Conservation (phyloP, 2,329 filamentous ascomycete species). For the Neofusicoccum sp. region DNA sequence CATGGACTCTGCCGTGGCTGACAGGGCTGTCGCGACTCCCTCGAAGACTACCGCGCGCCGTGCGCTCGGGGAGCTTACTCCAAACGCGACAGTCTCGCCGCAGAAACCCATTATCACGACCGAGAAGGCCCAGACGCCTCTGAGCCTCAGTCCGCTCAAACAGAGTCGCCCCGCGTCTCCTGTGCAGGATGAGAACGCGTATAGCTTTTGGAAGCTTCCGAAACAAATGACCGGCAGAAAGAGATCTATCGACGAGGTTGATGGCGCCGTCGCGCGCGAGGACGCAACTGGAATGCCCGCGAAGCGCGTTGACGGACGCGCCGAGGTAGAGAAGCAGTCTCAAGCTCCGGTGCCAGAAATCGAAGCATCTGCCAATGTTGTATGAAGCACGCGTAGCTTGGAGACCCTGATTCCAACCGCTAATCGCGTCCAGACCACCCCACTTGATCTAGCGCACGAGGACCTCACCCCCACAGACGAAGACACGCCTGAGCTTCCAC, state of each 20-base stretch:
- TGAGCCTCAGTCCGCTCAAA: constrained; percentile 36
- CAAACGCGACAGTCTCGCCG: constrained; percentile 24
- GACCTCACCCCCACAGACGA: constrained; percentile 33
- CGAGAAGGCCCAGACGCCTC: constrained; percentile 26
- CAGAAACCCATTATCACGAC: constrained; percentile 30
- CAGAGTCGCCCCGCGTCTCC: constrained; percentile 29
- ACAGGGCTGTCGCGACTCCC: constrained; percentile 25
- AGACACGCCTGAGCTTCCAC: constrained; percentile 31
- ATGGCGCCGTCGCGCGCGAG: constrained; percentile 23
- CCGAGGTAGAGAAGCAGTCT: background rate
- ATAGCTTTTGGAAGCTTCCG: background rate
- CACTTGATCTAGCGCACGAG: constrained; percentile 25
- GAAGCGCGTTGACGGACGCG: constrained; percentile 15
- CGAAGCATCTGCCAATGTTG: constrained; percentile 1
- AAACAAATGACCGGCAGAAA: constrained; percentile 29
- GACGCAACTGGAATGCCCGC: constrained; percentile 19
- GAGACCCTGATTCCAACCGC: background rate
- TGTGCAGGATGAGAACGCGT: constrained; percentile 31
- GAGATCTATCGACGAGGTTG: constrained; percentile 36
- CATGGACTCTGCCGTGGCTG: background rate
- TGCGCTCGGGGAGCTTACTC: constrained; percentile 35
- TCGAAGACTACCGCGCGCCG: constrained; percentile 33
- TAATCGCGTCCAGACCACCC: constrained; percentile 8
- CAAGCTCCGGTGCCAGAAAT: background rate
- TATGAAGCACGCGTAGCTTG: background rate